phyloP scores from a whole-genome alignment of 2,329 filamentous ascomycete species.

The Botrytis elliptica region DNA sequence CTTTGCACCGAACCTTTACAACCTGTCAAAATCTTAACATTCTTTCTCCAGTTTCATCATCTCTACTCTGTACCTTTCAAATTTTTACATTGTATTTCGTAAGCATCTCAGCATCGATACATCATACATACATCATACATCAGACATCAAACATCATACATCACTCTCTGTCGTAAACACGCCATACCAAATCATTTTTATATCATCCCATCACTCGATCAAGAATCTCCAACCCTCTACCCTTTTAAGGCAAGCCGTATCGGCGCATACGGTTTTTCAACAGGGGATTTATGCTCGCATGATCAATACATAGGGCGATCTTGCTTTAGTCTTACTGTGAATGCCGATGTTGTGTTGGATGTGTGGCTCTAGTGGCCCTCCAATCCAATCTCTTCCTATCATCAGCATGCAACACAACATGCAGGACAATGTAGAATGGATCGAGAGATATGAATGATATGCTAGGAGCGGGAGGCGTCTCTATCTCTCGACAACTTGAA shows the following conservation, averaged over 20 bases:
- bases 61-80: background rate
- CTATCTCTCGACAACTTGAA: background rate
- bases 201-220: conserved; percentile 11
- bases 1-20: background rate
- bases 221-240: background rate
- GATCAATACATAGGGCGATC: conserved; percentile 9
- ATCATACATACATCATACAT: background rate
- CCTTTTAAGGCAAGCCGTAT: background rate
- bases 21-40: background rate
- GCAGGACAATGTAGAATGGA: background rate
- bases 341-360: conserved; percentile 9
- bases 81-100: background rate
- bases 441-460: background rate
- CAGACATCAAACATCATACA: background rate
- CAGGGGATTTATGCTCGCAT: conserved; percentile 8
- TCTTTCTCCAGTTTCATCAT: background rate
- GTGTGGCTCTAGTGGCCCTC: background rate
- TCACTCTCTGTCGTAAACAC: conserved; percentile 10
- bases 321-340: background rate
- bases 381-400: background rate
- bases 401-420: background rate
- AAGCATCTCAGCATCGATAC: background rate
- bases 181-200: background rate
- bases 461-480: background rate
- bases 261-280: background rate